Conservation (phyloP, 169 alveolate genomes). For the Plasmodium malariae region DNA sequence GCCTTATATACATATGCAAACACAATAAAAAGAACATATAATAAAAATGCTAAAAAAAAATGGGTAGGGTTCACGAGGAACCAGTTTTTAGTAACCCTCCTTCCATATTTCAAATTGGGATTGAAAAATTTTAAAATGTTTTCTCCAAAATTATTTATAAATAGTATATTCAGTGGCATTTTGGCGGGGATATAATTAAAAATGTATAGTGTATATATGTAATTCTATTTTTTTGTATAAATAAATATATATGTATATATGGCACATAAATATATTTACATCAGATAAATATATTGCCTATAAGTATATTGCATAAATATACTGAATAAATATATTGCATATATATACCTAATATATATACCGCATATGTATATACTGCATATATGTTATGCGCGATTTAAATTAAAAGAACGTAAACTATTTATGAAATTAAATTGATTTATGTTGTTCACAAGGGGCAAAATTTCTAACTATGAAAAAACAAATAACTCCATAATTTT, state of each 20-base stretch:
- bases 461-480: neutral
- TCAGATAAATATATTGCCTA: no score
- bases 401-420: neutral
- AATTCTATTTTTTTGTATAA: no score
- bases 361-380: no score
- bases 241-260: no score
- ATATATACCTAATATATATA: no score
- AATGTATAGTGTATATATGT: no score
- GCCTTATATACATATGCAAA: conserved; percentile 23
- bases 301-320: no score
- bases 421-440: neutral
- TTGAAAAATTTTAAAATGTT: conserved; percentile 42
- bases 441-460: neutral
- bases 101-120: conserved; percentile 32
- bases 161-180: conserved; percentile 29
- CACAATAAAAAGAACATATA: conserved; percentile 19
- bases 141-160: conserved; percentile 31
- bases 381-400: no score
- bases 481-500: neutral
- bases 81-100: conserved; percentile 52
- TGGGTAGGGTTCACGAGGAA: conserved; percentile 55
- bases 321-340: no score
- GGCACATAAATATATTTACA: no score
- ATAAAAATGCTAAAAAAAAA: conserved; percentile 38
- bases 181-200: neutral